A percentile compares a stretch with the other conserved stretches of the same genome.
phyloP scores from a whole-genome alignment of 257 asterid genomes.

The Solanum megistacrolobum region DNA sequence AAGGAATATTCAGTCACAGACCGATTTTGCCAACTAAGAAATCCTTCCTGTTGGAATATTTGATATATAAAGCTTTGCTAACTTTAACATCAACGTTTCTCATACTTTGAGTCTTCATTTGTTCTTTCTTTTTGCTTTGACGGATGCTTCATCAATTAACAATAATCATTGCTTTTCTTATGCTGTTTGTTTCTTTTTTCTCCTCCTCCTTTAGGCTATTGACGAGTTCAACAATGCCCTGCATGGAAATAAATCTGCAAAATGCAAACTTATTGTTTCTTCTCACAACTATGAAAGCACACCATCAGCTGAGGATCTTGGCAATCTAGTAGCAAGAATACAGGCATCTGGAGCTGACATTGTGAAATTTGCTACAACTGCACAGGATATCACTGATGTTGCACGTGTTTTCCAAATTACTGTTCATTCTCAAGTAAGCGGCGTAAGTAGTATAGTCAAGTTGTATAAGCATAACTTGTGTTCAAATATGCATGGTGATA shows the following conservation, averaged over 20 bases:
- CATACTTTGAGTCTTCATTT: neutral
- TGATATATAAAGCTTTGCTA: neutral
- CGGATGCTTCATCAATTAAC: neutral
- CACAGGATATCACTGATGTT: constrained; percentile 72
- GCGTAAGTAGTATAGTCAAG: constrained; percentile 3
- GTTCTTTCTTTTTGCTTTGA: neutral
- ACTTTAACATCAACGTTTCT: neutral
- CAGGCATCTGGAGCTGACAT: constrained; percentile 98
- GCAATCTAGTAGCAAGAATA: constrained; percentile 82
- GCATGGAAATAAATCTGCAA: constrained; percentile 48
- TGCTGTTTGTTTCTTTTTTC: neutral
- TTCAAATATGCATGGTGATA: neutral
- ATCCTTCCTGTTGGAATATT: neutral
- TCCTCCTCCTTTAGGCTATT: constrained; percentile 42
- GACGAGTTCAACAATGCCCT: constrained; percentile 56
- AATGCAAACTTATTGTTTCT: constrained; percentile 85
- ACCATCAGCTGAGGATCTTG: constrained; percentile 78
- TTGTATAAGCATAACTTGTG: neutral
- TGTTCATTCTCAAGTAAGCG: constrained; percentile 89
- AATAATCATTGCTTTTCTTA: neutral
- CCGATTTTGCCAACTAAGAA: neutral
- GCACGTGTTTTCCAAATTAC: constrained; percentile 84
- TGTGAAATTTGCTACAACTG: constrained; percentile 91
- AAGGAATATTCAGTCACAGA: neutral
- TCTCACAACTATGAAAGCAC: constrained; percentile 82